Conservation (phyloP, 805 yeast species). For the Dipodascus geniculatus region DNA sequence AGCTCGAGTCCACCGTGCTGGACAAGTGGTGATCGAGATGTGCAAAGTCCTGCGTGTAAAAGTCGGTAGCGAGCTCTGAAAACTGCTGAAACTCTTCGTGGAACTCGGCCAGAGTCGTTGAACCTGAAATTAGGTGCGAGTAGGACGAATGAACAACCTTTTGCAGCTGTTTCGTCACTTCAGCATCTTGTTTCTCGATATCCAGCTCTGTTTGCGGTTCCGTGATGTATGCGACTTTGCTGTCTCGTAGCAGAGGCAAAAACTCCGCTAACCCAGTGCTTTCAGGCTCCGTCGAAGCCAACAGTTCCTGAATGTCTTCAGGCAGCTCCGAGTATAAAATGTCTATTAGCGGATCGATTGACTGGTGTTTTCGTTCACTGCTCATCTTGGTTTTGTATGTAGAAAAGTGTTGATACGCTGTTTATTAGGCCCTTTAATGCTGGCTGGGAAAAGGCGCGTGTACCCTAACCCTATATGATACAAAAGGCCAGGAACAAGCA, state of each 20-base stretch:
- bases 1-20: no score
- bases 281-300: neutral
- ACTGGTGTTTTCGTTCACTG: neutral
- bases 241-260: neutral
- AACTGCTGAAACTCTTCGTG: conserved; percentile 7
- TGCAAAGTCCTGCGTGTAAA: conserved; percentile 2
- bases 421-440: no score
- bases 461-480: neutral
- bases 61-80: neutral
- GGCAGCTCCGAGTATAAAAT: neutral
- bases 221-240: neutral
- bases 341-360: neutral
- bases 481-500: neutral
- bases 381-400: neutral
- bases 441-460: no score
- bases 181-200: neutral
- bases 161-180: neutral
- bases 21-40: neutral
- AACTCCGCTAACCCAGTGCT: neutral
- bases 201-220: neutral
- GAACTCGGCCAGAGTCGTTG: conserved; percentile 5
- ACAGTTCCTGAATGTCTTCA: neutral
- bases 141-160: neutral
- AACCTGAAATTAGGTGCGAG: neutral
- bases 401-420: no score